Percentiles rank a stretch among this genome's conserved stretches.
Evolutionary conservation across 495 filamentous ascomycete species (phyloP).

Genomic region (Penicillium tannophilum): DNA sequence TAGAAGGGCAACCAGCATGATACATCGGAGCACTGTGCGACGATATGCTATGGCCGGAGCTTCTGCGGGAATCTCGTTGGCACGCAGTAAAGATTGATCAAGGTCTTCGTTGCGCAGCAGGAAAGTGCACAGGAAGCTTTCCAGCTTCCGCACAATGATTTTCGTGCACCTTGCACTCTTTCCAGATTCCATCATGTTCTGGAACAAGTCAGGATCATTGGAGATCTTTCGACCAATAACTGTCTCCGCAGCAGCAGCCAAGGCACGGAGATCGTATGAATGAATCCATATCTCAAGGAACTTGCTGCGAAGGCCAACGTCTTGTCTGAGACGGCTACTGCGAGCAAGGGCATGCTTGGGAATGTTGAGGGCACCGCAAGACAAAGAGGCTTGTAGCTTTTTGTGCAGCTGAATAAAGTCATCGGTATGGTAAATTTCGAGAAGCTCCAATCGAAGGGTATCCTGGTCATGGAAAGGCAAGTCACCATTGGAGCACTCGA

Average conservation of each 20-base stretch:
- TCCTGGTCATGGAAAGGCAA: slow-evolving; percentile 26
- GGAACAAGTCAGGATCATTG: slow-evolving; percentile 9
- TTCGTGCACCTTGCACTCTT: slow-evolving; percentile 16
- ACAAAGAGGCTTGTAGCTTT: slow-evolving; percentile 63
- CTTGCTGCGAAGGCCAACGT: slow-evolving; percentile 58
- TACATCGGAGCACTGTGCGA: slow-evolving; percentile 58
- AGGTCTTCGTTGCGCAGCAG: slow-evolving; percentile 62
- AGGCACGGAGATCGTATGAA: slow-evolving; percentile 53
- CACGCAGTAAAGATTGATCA: slow-evolving; percentile 12
- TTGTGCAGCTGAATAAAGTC: slow-evolving; percentile 56
- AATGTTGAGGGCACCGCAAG: slow-evolving; percentile 60
- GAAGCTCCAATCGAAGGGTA: slow-evolving; percentile 45
- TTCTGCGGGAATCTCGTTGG: slow-evolving; percentile 38
- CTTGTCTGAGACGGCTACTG: slow-evolving; percentile 52
- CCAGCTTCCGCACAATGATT: slow-evolving; percentile 45
- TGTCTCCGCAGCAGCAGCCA: slow-evolving; percentile 60
- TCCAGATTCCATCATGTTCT: neutral
- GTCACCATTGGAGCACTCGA: slow-evolving; percentile 36
- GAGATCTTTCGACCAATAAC: slow-evolving; percentile 59
- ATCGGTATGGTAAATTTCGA: slow-evolving; percentile 58
- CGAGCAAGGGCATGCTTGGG: slow-evolving; percentile 53
- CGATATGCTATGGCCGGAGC: slow-evolving; percentile 50
- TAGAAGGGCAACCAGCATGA: slow-evolving; percentile 63
- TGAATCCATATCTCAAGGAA: slow-evolving; percentile 61
- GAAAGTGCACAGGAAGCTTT: slow-evolving; percentile 58